Evolutionary conservation across 208 protist species (phyloP).

Genomic region (Phytomonas sp.): DNA sequence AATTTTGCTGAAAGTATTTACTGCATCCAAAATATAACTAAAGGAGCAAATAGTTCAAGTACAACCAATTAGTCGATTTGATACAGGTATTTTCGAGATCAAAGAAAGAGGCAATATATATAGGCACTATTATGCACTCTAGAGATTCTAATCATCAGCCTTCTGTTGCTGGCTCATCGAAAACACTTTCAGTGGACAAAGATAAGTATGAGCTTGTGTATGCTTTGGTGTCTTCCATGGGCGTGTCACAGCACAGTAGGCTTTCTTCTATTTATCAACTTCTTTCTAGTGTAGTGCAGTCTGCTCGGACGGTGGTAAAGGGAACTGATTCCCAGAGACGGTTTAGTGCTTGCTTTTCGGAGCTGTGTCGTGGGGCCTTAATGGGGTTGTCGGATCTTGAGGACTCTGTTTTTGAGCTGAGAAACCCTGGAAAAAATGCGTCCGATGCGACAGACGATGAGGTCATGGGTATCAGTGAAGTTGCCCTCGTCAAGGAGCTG

Average conservation of each 20-base stretch:
- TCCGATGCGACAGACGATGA: constrained; percentile 26
- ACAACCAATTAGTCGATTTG: background rate
- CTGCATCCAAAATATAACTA: background rate
- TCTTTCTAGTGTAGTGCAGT: constrained; percentile 16
- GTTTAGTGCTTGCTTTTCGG: constrained; percentile 60
- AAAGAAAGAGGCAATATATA: background rate
- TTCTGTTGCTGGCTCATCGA: background rate
- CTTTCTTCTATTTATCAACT: constrained; percentile 21
- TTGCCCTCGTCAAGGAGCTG: constrained; percentile 44
- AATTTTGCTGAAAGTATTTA: background rate
- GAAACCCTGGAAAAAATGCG: constrained; percentile 32
- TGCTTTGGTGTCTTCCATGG: background rate
- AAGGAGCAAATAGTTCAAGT: background rate
- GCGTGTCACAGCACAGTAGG: background rate
- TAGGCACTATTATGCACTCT: background rate
- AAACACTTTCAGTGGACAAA: background rate
- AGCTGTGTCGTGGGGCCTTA: constrained; percentile 56
- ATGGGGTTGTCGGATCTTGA: constrained; percentile 45
- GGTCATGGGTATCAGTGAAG: constrained; percentile 29
- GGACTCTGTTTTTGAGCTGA: constrained; percentile 53
- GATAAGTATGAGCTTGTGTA: constrained; percentile 8
- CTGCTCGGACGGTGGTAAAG: constrained; percentile 44
- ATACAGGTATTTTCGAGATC: background rate
- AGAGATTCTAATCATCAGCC: background rate
- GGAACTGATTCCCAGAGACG: constrained; percentile 64